Conservation (phyloP, 2,329 filamentous ascomycete species). For the Exophiala spinifera region DNA sequence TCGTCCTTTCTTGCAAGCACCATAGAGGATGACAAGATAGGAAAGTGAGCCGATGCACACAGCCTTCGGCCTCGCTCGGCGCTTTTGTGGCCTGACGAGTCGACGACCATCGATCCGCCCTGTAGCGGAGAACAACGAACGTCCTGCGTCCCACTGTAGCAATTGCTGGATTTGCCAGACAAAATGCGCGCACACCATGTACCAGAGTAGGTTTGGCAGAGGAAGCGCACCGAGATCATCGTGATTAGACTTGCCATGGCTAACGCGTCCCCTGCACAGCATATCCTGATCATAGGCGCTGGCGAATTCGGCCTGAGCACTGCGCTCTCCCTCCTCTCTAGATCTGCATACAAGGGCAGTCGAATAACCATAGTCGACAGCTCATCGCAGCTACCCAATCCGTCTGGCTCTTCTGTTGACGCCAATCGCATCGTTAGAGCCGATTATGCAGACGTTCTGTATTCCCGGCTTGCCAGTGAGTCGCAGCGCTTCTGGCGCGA, state of each 20-base stretch:
- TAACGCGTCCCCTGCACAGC: slow-evolving; percentile 7
- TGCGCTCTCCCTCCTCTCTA: slow-evolving; percentile 66
- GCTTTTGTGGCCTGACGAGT: no score
- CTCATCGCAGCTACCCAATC: slow-evolving; percentile 53
- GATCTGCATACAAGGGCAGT: slow-evolving; percentile 33
- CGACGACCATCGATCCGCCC: no score
- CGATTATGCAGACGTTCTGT: slow-evolving; percentile 79
- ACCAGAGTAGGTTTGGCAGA: no score
- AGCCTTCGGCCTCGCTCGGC: no score
- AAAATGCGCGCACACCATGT: no score
- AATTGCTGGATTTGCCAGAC: no score
- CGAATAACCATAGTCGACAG: slow-evolving; percentile 59
- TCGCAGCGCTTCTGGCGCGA: slow-evolving; percentile 53
- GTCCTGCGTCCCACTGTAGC: no score
- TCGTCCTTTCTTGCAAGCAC: no score
- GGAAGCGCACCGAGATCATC: no score
- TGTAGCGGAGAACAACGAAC: no score
- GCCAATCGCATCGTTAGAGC: slow-evolving; percentile 61
- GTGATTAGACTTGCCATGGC: not conserved
- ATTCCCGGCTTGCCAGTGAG: slow-evolving; percentile 68
- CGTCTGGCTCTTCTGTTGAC: slow-evolving; percentile 59
- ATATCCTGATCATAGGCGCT: slow-evolving; percentile 63
- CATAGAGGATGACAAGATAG: no score
- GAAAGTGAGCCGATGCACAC: no score
- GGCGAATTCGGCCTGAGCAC: slow-evolving; percentile 66